Percentiles rank a stretch among this genome's conserved stretches.
These are phyloP conservation scores for Termitomyces sp. DNA, from an alignment of 768 basidiomycete species.

Conservation along the genomic window DNA sequence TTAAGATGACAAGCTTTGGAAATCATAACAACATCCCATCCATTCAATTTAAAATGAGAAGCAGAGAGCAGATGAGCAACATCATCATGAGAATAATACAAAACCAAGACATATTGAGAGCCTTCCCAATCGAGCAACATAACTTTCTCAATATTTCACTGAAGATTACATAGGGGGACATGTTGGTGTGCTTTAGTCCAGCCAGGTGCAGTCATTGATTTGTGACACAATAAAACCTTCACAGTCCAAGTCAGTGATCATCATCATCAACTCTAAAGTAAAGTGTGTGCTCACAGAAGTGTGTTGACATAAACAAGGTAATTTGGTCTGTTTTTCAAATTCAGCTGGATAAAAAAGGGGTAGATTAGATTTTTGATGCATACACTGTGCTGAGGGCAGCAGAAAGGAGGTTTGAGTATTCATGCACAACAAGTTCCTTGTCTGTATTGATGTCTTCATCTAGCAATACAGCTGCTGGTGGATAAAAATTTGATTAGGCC, in stretches of 20 bases:
- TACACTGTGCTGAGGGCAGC: constrained; percentile 81
- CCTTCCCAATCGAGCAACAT: too few species aligned
- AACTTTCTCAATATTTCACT: too few species aligned
- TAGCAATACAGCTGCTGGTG: constrained; percentile 73
- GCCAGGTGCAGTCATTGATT: too few species aligned
- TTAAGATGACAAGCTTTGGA: constrained; percentile 49
- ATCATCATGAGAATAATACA: background rate
- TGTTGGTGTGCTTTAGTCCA: too few species aligned
- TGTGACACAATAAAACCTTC: constrained; percentile 83
- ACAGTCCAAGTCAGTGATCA: too few species aligned
- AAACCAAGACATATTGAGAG: constrained; percentile 62
- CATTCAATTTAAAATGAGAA: constrained; percentile 65
- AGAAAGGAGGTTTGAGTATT: constrained; percentile 46
- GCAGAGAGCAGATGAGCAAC: constrained; percentile 6
- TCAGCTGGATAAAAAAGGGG: too few species aligned
- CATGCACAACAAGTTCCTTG: constrained; percentile 71
- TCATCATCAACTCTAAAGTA: too few species aligned
- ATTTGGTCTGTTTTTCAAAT: constrained; percentile 56
- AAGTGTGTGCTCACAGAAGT: constrained; percentile 54
- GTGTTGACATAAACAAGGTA: constrained; percentile 90
- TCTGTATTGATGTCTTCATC: constrained; percentile 88
- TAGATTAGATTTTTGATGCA: constrained; percentile 19
- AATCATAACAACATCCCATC: constrained; percentile 88
- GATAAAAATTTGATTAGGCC: background rate
- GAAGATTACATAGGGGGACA: too few species aligned